These are phyloP conservation scores for Clarireedia hainanense DNA, from an alignment of 2,329 filamentous ascomycete species.

Conservation along the genomic window DNA sequence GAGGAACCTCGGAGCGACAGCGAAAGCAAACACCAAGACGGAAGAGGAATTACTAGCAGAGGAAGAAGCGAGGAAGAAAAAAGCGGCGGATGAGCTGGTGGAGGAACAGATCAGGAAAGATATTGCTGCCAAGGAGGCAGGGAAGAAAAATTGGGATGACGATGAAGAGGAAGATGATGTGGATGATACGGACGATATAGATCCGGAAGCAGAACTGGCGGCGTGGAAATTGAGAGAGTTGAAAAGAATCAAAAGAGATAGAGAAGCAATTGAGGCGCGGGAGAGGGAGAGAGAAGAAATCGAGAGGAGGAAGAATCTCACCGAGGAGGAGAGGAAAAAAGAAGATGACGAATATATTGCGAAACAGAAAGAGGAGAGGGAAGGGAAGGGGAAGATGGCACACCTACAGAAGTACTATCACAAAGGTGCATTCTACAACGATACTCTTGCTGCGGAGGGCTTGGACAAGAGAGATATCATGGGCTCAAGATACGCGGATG, in stretches of 20 bases:
- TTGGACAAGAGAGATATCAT: conserved; percentile 78
- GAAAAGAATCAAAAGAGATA: conserved; percentile 77
- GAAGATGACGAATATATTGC: conserved; percentile 77
- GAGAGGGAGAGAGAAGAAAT: conserved; percentile 85
- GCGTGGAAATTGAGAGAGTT: conserved; percentile 94
- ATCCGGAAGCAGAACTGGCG: conserved; percentile 80
- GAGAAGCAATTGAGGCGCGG: conserved; percentile 72
- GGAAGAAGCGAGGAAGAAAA: conserved; percentile 58
- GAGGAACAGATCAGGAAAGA: conserved; percentile 85
- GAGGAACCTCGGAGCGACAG: conserved; percentile 29
- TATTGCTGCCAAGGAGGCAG: conserved; percentile 63
- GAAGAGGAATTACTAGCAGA: conserved; percentile 39
- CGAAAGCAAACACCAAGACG: conserved; percentile 28
- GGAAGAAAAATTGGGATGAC: conserved; percentile 79
- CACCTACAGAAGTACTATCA: conserved; percentile 97
- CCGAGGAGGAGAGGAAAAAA: conserved; percentile 72
- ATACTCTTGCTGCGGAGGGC: conserved; percentile 67
- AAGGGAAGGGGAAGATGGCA: conserved; percentile 68
- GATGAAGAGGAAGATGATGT: conserved; percentile 66
- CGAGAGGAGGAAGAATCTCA: conserved; percentile 80
- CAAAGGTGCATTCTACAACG: conserved; percentile 91
- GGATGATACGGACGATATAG: conserved; percentile 80
- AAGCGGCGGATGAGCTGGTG: conserved; percentile 69
- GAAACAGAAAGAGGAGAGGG: conserved; percentile 47
- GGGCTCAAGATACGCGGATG: conserved; percentile 75